A percentile compares a stretch with the other conserved stretches of the same genome.
phyloP scores from a whole-genome alignment of 108 stramenopile species.

The Nitzschia sp. region DNA sequence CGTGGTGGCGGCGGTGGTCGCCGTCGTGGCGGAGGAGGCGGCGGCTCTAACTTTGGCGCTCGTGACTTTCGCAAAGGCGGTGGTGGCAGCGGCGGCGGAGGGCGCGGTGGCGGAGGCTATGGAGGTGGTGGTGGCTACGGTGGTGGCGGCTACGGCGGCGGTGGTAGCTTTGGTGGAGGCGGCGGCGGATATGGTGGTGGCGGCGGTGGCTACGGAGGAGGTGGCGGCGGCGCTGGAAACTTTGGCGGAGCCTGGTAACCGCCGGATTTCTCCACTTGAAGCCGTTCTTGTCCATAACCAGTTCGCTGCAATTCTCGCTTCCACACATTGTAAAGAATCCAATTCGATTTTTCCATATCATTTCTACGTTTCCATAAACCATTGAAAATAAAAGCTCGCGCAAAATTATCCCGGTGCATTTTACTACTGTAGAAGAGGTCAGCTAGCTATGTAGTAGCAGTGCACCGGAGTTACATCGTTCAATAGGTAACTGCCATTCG shows the following conservation, averaged over 20 bases:
- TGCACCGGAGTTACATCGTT: no score
- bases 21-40: constrained; percentile 25
- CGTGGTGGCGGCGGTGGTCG: constrained; percentile 54
- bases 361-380: no score
- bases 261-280: neutral
- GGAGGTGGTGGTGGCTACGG: constrained; percentile 36
- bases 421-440: no score
- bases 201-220: constrained; percentile 48
- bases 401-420: no score
- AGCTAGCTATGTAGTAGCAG: no score
- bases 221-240: constrained; percentile 53
- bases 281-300: neutral
- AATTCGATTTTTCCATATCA: no score
- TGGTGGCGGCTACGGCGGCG: constrained; percentile 42
- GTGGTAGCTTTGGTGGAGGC: constrained; percentile 57
- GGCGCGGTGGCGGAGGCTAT: constrained; percentile 17
- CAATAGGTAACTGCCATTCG: no score
- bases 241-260: constrained; percentile 60
- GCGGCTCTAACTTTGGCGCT: constrained; percentile 36
- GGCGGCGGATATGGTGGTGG: no score
- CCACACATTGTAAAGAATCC: no score
- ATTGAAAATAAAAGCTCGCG: no score
- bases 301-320: no score
- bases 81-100: constrained; percentile 47
- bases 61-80: constrained; percentile 52